Evolutionary conservation across 1,139 yeast genomes (phyloP).

Genomic region (Pichia cactophila): DNA sequence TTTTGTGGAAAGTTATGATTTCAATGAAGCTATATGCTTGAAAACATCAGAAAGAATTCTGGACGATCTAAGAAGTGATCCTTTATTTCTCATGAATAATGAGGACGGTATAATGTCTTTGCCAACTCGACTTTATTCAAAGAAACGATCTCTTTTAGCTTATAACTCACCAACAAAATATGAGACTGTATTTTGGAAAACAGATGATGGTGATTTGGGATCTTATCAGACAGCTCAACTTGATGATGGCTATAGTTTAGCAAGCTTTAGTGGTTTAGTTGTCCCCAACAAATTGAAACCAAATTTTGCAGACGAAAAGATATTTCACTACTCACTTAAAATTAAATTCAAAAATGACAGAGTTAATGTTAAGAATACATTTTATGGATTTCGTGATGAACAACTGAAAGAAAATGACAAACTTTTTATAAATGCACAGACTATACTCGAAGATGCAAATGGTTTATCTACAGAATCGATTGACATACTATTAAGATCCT

Average conservation of each 20-base stretch:
- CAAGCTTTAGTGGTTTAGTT: conserved; percentile 20
- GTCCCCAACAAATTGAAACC: conserved; percentile 15
- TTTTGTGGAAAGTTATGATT: conserved; percentile 4
- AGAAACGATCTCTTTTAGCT: conserved; percentile 2
- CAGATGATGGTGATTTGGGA: conserved; percentile 4
- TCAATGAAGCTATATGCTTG: conserved; percentile 8
- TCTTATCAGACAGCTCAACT: conserved; percentile 2
- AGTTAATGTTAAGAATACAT: conserved; percentile 21
- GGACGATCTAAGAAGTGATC: conserved; percentile 52
- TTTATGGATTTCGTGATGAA: conserved; percentile 26
- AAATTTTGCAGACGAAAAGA: conserved; percentile 13
- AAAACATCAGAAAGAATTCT: conserved; percentile 61
- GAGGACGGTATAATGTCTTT: conserved; percentile 22
- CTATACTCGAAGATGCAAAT: conserved; percentile 11
- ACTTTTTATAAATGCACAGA: conserved; percentile 7
- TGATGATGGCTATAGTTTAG: conserved; percentile 3
- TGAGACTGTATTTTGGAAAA: conserved; percentile 11
- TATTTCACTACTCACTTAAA: conserved; percentile 23
- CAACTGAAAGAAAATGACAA: conserved; percentile 32
- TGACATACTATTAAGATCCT: conserved; percentile 8
- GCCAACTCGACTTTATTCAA: conserved; percentile 19
- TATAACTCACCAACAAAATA: conserved; percentile 1
- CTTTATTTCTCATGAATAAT: conserved; percentile 19
- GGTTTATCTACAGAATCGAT: neutral
- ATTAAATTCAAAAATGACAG: conserved; percentile 17